Conservation (phyloP, 2,329 filamentous ascomycete genomes). For the Aspergillus texensis region DNA sequence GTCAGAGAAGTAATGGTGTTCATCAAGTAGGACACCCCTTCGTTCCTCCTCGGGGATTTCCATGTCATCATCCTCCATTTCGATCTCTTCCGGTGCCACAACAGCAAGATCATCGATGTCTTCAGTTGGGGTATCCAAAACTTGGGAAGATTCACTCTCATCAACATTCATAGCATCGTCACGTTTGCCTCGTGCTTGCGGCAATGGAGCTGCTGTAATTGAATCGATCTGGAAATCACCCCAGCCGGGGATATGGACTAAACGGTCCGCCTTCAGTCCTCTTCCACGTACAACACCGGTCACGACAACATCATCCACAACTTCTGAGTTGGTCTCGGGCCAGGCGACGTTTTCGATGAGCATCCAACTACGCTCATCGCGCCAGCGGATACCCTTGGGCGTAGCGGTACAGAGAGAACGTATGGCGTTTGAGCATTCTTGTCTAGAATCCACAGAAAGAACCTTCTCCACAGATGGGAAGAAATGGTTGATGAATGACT, state of each 20-base stretch:
- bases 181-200: constrained; percentile 55
- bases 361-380: constrained; percentile 96
- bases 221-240: constrained; percentile 91
- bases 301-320: constrained; percentile 65
- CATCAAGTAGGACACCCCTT: constrained; percentile 90
- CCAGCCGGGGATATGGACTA: constrained; percentile 92
- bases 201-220: constrained; percentile 75
- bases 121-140: constrained; percentile 71
- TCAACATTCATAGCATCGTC: constrained; percentile 70
- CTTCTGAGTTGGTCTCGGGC: constrained; percentile 55
- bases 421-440: constrained; percentile 89
- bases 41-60: constrained; percentile 58
- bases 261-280: constrained; percentile 82
- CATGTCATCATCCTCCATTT: constrained; percentile 71
- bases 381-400: constrained; percentile 93
- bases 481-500: constrained; percentile 92
- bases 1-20: constrained; percentile 97
- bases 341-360: constrained; percentile 80
- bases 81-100: constrained; percentile 81
- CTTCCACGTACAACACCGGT: constrained; percentile 86
- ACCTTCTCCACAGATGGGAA: constrained; percentile 91
- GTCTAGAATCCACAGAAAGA: constrained; percentile 81
- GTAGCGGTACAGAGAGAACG: constrained; percentile 88
- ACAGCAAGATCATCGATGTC: constrained; percentile 83
- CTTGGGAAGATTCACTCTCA: constrained; percentile 50